These are phyloP conservation scores for Aspergillus incahuasiensis DNA, from an alignment of 495 filamentous ascomycete genomes.

Conservation along the genomic window DNA sequence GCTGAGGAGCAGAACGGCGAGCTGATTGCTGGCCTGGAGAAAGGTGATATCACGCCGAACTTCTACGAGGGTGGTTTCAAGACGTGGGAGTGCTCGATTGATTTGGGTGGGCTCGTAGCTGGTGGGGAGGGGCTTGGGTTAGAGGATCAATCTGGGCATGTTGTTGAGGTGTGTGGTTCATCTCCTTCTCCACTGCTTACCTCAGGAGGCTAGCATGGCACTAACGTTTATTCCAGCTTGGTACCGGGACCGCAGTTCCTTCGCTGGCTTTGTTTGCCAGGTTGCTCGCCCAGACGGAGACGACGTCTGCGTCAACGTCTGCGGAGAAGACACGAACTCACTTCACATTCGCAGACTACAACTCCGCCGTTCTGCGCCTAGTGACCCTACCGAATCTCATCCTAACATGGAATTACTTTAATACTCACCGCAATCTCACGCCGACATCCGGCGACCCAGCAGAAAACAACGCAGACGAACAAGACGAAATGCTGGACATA, in stretches of 20 bases:
- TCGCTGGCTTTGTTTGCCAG: slow-evolving; percentile 71
- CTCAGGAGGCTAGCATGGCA: too few species aligned
- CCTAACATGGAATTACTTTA: slow-evolving; percentile 61
- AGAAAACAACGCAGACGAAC: neutral
- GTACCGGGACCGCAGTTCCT: slow-evolving; percentile 86
- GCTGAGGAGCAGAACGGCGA: slow-evolving; percentile 39
- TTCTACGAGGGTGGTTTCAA: slow-evolving; percentile 99
- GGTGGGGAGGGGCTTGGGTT: slow-evolving; percentile 15
- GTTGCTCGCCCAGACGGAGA: slow-evolving; percentile 44
- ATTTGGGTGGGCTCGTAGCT: slow-evolving; percentile 64
- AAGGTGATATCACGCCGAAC: slow-evolving; percentile 80
- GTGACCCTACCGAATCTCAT: slow-evolving; percentile 88
- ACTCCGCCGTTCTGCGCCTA: slow-evolving; percentile 74
- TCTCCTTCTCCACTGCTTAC: too few species aligned
- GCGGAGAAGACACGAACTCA: slow-evolving; percentile 34
- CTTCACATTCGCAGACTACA: slow-evolving; percentile 85
- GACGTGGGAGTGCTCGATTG: slow-evolving; percentile 93
- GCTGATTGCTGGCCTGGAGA: slow-evolving; percentile 56
- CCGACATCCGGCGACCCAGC: neutral
- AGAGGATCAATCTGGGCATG: slow-evolving; percentile 42
- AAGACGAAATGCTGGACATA: slow-evolving; percentile 54
- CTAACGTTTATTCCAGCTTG: slow-evolving; percentile 54
- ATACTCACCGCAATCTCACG: slow-evolving; percentile 16
- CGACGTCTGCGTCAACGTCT: slow-evolving; percentile 6
- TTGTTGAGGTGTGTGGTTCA: slow-evolving; percentile 66